A percentile compares a stretch with the other conserved stretches of the same genome.
These are phyloP conservation scores for Marasmius sp. DNA, from an alignment of 1,284 basidiomycete genomes.

Conservation along the genomic window DNA sequence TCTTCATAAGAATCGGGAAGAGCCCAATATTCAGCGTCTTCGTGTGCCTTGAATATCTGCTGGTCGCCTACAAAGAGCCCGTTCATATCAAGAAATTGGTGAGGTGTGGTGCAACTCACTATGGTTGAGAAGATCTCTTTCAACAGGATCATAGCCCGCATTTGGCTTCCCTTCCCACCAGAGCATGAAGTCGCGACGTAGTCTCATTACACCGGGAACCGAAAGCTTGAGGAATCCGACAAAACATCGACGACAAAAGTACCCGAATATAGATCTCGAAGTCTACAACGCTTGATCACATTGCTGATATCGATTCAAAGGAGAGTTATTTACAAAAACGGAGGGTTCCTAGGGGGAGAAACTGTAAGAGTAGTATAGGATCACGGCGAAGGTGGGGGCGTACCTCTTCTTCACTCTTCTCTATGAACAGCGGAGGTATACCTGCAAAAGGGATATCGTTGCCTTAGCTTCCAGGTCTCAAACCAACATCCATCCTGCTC, in stretches of 20 bases:
- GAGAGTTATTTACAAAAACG: constrained; percentile 32
- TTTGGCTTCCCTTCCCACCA: constrained; percentile 54
- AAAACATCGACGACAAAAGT: constrained; percentile 73
- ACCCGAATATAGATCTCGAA: constrained; percentile 77
- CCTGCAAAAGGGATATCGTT: constrained; percentile 28
- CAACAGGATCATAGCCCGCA: constrained; percentile 47
- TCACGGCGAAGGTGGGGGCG: constrained; percentile 10
- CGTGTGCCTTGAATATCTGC: constrained; percentile 64
- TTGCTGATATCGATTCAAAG: background rate
- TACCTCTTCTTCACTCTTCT: constrained; percentile 51
- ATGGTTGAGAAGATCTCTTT: constrained; percentile 58
- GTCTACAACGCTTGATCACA: constrained; percentile 33
- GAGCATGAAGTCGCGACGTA: constrained; percentile 60
- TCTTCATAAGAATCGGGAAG: constrained; percentile 57
- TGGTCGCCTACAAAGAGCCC: constrained; percentile 37
- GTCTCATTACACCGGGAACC: constrained; percentile 60
- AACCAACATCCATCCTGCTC: constrained; percentile 1
- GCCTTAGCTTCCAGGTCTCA: constrained; percentile 3
- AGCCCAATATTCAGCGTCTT: constrained; percentile 66
- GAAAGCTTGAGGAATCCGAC: constrained; percentile 75
- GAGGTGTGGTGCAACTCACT: constrained; percentile 30
- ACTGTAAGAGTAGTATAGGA: constrained; percentile 1
- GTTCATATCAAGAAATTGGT: background rate
- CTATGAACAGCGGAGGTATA: constrained; percentile 52
- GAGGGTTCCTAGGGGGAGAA: constrained; percentile 32